A percentile compares a stretch with the other conserved stretches of the same genome.
phyloP scores from a whole-genome alignment of 805 yeast species.

The Cyberlindnera maclurae region DNA sequence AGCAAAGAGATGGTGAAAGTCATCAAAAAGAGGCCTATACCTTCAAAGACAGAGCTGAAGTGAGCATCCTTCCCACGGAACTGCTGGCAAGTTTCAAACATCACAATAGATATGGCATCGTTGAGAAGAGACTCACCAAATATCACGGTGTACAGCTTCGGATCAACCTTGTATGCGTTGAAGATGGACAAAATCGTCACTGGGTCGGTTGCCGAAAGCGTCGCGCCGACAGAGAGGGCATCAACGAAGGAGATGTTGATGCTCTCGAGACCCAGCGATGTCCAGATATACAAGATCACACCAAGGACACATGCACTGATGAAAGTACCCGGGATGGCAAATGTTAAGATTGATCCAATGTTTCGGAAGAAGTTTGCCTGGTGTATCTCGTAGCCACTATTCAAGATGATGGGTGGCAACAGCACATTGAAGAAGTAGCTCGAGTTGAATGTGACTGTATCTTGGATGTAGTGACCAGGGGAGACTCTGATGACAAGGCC shows the following conservation, averaged over 20 bases:
- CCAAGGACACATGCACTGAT: constrained; percentile 89
- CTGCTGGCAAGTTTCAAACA: constrained; percentile 97
- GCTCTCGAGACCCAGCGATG: constrained; percentile 85
- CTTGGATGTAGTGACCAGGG: constrained; percentile 97
- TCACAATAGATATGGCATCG: constrained; percentile 97
- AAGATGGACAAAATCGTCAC: constrained; percentile 94
- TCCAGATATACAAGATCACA: constrained; percentile 80
- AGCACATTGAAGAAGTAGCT: constrained; percentile 89
- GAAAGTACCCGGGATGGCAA: constrained; percentile 97
- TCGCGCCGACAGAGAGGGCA: constrained; percentile 95
- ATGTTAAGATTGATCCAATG: constrained; percentile 81
- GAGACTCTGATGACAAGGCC: constrained; percentile 84
- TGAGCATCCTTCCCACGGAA: constrained; percentile 82
- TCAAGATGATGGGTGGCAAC: constrained; percentile 92
- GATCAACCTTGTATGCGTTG: constrained; percentile 97
- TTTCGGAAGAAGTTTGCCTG: constrained; percentile 93
- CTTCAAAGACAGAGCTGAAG: constrained; percentile 78
- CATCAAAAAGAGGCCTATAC: constrained; percentile 87
- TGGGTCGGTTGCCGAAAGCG: constrained; percentile 97
- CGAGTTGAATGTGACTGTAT: constrained; percentile 91
- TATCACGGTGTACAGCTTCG: constrained; percentile 91
- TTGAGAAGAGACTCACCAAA: constrained; percentile 93
- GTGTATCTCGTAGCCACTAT: constrained; percentile 93
- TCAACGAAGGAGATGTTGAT: constrained; percentile 89
- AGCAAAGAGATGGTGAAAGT: constrained; percentile 86